Percentiles rank a stretch among this genome's conserved stretches.
These are phyloP conservation scores for Penicillium pancosmium DNA, from an alignment of 495 filamentous ascomycete genomes.

Conservation along the genomic window DNA sequence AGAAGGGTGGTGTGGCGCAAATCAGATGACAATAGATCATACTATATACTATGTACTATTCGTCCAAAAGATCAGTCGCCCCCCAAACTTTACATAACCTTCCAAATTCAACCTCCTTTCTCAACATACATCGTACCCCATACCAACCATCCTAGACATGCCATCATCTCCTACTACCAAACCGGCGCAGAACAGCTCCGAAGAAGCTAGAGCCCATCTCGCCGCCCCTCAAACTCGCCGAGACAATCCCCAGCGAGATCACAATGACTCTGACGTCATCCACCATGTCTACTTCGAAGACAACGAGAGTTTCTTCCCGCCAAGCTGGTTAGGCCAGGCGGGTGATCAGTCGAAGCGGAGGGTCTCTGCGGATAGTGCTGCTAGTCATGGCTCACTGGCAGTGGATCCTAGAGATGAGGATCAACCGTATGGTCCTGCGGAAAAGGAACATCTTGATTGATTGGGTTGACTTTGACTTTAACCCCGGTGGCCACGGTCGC, in stretches of 20 bases:
- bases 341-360: slow-evolving; percentile 10
- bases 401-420: not conserved
- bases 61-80: not conserved
- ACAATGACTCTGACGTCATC: slow-evolving; percentile 19
- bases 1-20: not conserved
- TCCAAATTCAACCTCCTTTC: not conserved
- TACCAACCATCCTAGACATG: not conserved
- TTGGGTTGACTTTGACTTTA: not conserved
- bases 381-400: slow-evolving; percentile 2
- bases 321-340: slow-evolving; percentile 34
- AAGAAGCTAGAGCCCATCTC: not conserved
- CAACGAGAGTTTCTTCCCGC: slow-evolving; percentile 48
- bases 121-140: not conserved
- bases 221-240: not conserved
- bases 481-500: no score
- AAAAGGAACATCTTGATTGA: slow-evolving; percentile 5
- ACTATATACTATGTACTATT: not conserved
- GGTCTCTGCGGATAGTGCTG: slow-evolving; percentile 19
- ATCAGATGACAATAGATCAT: not conserved
- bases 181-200: not conserved
- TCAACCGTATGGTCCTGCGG: not conserved
- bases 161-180: not conserved
- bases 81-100: not conserved
- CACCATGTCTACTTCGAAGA: slow-evolving; percentile 48
- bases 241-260: slow-evolving; percentile 7